These are phyloP conservation scores for Sugiyamaella boreocaroliniensis DNA, from an alignment of 805 yeast species.

Conservation along the genomic window DNA sequence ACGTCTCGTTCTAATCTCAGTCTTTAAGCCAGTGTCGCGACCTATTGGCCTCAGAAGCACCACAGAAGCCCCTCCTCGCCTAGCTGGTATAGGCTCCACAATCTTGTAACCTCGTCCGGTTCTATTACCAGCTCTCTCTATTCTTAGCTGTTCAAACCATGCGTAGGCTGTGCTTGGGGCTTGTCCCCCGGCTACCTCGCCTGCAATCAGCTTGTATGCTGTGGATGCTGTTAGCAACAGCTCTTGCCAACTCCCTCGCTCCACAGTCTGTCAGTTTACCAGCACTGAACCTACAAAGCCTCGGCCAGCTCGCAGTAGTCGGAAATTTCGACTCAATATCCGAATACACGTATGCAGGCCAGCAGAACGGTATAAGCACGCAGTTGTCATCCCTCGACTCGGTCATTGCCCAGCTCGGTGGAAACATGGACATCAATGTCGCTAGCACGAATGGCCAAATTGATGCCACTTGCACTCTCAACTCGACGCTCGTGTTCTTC, in stretches of 20 bases:
- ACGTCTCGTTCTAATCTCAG: no score
- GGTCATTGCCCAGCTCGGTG: constrained; percentile 22
- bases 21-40: no score
- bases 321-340: constrained; percentile 38
- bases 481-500: constrained; percentile 19
- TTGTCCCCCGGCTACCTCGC: not conserved
- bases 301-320: constrained; percentile 30
- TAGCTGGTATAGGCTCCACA: no score
- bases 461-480: constrained; percentile 18
- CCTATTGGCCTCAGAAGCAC: no score
- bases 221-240: not conserved
- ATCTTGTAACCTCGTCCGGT: no score
- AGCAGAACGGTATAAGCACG: constrained; percentile 27
- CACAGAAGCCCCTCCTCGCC: no score
- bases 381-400: constrained; percentile 13
- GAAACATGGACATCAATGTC: constrained; percentile 11
- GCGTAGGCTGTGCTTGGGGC: not conserved
- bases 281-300: constrained; percentile 15
- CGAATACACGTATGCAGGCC: constrained; percentile 31
- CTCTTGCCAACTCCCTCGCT: not conserved
- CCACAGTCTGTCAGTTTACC: constrained; percentile 22
- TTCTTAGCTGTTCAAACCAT: not conserved
- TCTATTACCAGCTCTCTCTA: no score
- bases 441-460: constrained; percentile 19
- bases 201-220: not conserved